These are phyloP conservation scores for Chionographis japonica DNA, from an alignment of 106 monocot genomes.

Conservation along the genomic window DNA sequence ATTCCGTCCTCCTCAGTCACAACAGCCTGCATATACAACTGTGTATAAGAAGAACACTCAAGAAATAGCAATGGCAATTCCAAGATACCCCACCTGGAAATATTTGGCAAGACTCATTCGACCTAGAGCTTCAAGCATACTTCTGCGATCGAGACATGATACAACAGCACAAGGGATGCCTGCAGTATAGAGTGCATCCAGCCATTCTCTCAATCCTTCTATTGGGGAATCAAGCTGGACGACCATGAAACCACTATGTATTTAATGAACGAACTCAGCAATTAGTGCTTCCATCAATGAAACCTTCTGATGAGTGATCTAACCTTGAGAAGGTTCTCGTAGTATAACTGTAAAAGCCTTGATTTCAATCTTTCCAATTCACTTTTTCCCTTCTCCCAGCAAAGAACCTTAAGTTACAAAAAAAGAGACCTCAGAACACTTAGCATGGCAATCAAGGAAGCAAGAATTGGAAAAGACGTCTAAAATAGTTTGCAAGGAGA, in stretches of 20 bases:
- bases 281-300: constrained; percentile 1
- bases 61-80: neutral
- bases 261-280: neutral
- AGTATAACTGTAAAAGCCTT: constrained; percentile 69
- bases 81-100: constrained; percentile 54
- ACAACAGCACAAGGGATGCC: constrained; percentile 89
- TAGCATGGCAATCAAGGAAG: neutral
- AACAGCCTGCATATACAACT: constrained; percentile 43
- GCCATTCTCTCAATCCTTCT: constrained; percentile 85
- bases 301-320: constrained; percentile 4
- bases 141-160: constrained; percentile 80
- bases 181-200: constrained; percentile 79
- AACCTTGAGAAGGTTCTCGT: constrained; percentile 81
- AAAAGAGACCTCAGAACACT: neutral
- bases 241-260: constrained; percentile 1
- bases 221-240: constrained; percentile 70
- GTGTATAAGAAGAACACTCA: neutral
- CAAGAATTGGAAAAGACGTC: no score
- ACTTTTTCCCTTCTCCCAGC: constrained; percentile 55
- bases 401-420: constrained; percentile 55
- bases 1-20: constrained; percentile 96
- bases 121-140: constrained; percentile 66
- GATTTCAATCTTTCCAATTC: constrained; percentile 80
- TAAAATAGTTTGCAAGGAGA: no score
- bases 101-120: constrained; percentile 73